Evolutionary conservation across 1,284 basidiomycete species (phyloP).

Genomic region (Inonotus hispidus): DNA sequence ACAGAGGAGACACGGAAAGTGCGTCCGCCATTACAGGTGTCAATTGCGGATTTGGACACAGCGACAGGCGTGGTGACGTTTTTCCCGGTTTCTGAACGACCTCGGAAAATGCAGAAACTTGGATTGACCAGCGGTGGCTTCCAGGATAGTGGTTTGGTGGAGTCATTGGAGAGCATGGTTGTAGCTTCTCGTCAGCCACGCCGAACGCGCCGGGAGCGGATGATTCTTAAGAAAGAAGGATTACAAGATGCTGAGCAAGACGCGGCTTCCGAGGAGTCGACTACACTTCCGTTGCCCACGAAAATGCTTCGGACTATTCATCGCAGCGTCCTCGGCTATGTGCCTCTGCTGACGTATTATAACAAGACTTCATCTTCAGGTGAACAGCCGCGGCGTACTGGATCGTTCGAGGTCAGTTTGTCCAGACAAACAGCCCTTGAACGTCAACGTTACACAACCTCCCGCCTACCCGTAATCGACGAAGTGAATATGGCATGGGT

Average conservation of each 20-base stretch:
- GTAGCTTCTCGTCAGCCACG: slow-evolving; percentile 22
- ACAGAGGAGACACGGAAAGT: slow-evolving; percentile 48
- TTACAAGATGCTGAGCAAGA: slow-evolving; percentile 15
- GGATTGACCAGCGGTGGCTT: slow-evolving; percentile 37
- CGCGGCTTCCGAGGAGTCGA: slow-evolving; percentile 25
- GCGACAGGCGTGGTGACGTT: slow-evolving; percentile 1
- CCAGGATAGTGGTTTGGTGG: slow-evolving; percentile 39
- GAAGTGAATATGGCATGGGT: slow-evolving; percentile 34
- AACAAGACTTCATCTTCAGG: slow-evolving; percentile 5
- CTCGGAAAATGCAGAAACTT: slow-evolving; percentile 13
- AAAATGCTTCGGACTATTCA: slow-evolving; percentile 67
- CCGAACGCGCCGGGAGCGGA: slow-evolving; percentile 14
- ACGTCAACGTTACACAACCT: slow-evolving; percentile 7
- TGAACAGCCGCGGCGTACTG: slow-evolving; percentile 6
- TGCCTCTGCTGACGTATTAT: slow-evolving; percentile 47
- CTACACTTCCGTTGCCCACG: slow-evolving; percentile 31
- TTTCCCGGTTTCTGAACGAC: slow-evolving; percentile 10
- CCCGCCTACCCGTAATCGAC: slow-evolving; percentile 24
- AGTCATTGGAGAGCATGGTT: slow-evolving; percentile 42
- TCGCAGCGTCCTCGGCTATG: slow-evolving; percentile 47
- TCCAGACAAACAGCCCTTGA: slow-evolving; percentile 27
- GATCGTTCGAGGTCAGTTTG: slow-evolving; percentile 29
- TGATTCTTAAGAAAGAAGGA: not conserved
- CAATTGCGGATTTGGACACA: slow-evolving; percentile 21
- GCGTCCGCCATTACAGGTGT: slow-evolving; percentile 52